A percentile compares a stretch with the other conserved stretches of the same genome.
Evolutionary conservation across 768 basidiomycete genomes (phyloP).

Genomic region (Cystobasidium ongulense): DNA sequence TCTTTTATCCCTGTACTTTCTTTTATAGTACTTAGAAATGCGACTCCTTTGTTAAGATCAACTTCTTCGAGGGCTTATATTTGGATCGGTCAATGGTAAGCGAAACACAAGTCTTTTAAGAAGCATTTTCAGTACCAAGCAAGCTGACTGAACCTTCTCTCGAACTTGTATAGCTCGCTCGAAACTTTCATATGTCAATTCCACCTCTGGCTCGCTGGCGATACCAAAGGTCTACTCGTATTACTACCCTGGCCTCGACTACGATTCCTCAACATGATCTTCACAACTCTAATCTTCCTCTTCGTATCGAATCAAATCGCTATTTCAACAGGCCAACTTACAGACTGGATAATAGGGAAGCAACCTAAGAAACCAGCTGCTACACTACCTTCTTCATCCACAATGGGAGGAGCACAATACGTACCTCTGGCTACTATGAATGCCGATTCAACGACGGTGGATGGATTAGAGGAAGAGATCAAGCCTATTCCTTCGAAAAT

Average conservation of each 20-base stretch:
- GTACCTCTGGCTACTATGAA: not conserved
- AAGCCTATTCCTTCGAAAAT: not conserved
- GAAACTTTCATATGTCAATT: slow-evolving; percentile 68
- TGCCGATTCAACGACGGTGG: not conserved
- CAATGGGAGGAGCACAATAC: not conserved
- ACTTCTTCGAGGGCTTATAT: slow-evolving; percentile 61
- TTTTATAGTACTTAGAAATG: slow-evolving; percentile 68
- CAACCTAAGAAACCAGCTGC: slow-evolving; percentile 38
- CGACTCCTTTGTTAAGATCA: slow-evolving; percentile 62
- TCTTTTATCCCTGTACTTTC: slow-evolving; percentile 72
- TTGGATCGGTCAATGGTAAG: slow-evolving; percentile 64
- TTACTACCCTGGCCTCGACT: slow-evolving; percentile 43
- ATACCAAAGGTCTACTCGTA: slow-evolving; percentile 54
- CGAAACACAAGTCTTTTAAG: slow-evolving; percentile 8
- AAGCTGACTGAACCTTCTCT: not conserved
- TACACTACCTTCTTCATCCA: not conserved
- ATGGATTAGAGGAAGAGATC: not conserved
- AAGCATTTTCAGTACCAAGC: not conserved
- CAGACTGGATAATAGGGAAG: slow-evolving; percentile 50
- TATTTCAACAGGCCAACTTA: slow-evolving; percentile 62
- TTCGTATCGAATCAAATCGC: slow-evolving; percentile 70
- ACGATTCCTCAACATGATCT: slow-evolving; percentile 65
- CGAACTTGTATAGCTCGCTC: slow-evolving; percentile 50
- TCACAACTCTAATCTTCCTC: slow-evolving; percentile 70
- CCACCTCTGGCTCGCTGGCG: slow-evolving; percentile 67